Percentiles rank a stretch among this genome's conserved stretches.
phyloP scores from a whole-genome alignment of 176 grass and related monocot species.

The Ensete ventricosum region DNA sequence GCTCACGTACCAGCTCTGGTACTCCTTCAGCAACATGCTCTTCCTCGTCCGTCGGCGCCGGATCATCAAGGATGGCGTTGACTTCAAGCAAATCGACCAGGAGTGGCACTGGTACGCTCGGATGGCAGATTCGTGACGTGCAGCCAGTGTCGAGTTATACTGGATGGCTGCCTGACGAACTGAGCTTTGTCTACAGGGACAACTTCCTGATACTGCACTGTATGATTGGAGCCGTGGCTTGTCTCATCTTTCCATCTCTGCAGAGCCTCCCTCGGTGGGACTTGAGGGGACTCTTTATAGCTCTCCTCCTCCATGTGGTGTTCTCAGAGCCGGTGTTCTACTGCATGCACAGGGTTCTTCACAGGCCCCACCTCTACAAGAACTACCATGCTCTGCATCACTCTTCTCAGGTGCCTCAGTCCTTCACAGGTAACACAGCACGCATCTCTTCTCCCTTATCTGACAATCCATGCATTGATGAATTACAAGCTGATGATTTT shows the following conservation, averaged over 20 bases:
- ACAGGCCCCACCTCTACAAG: constrained; percentile 41
- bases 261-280: constrained; percentile 53
- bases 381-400: constrained; percentile 68
- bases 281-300: constrained; percentile 26
- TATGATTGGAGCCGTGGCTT: constrained; percentile 36
- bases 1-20: constrained; percentile 8
- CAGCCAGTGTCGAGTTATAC: constrained; percentile 1
- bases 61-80: constrained; percentile 41
- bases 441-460: neutral
- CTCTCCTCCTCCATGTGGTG: constrained; percentile 33
- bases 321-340: constrained; percentile 66
- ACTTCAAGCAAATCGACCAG: constrained; percentile 65
- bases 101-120: constrained; percentile 86
- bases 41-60: constrained; percentile 34
- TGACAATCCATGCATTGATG: neutral
- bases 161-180: neutral
- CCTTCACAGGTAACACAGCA: constrained; percentile 46
- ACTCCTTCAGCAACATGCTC: constrained; percentile 7
- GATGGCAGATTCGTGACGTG: neutral
- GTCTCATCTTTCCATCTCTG: constrained; percentile 41
- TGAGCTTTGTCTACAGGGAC: constrained; percentile 42
- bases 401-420: constrained; percentile 49
- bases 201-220: constrained; percentile 79
- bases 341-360: constrained; percentile 44
- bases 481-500: neutral